Evolutionary conservation across 2,329 filamentous ascomycete genomes (phyloP), one percentile per base, ranked within the genome.

Genomic region (Aureobasidium sp.): DNA sequence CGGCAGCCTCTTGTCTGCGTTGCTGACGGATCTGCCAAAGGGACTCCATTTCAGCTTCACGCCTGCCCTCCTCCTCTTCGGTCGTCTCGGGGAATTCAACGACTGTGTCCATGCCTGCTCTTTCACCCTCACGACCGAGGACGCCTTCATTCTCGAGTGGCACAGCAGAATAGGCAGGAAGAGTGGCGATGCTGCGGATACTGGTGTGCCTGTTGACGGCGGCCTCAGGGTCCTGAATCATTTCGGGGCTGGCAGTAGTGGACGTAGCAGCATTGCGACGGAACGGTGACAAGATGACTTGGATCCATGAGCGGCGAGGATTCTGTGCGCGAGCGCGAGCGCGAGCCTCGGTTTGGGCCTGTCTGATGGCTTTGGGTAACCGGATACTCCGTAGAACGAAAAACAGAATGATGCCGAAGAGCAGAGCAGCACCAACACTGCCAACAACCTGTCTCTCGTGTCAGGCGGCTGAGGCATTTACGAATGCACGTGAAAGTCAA

Each of bases 21-120:
- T 88, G 83, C 11, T 87, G 66, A 11, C 93, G 84, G 55, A 97
- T 91, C 67, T 95, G 89, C 67, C 95, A 97, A 35, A 97, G 70
- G 0, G 87, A 81, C 57, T 93, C 87, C 93, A 97, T 97, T 68
- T 96, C 88, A 24, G 88, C 81, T 58, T 97, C 90, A 11, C 93
- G 79, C 50, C 89, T 73, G 2, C 72, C 70, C 66, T 95, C 89
- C 59, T 94, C 83, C 51, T 90, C 86, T 48, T 95, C 88, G 7
- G 75, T 78, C 0, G 85, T 88, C 64, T 88, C 84, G 0, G 90
- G 90, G 59, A 87, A 81, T 67, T 96, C 90, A 11, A 97, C 72
- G 0, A 98, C 90, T 3, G 88, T 80, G 62, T 98, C 93, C 61
- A 98, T 89, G 6, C 93, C 93, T 50, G 79, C 91, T 56, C 93